Evolutionary conservation across 306 rosid genomes (phyloP), one percentile per base, ranked within the genome.

Genomic region (Quercus parvula): DNA sequence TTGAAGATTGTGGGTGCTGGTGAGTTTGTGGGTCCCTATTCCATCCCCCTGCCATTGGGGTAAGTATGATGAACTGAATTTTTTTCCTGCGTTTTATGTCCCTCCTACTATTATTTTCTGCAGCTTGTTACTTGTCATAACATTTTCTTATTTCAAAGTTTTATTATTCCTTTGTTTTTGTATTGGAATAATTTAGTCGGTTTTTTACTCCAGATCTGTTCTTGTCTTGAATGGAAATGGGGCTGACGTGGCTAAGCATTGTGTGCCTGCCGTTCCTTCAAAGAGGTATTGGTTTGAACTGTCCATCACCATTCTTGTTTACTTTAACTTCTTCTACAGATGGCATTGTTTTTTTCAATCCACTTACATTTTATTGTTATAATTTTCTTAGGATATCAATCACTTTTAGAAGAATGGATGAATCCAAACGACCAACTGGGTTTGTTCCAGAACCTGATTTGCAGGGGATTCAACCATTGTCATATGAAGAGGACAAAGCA

Each of bases 241-340:
- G 38, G 97, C 99, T 74, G 99, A 96, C 75, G 93, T 93, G 77
- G 94, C 99, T 76, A 91, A 90, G 85, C 99, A 95, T 78, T 95
- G 97, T 77, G 94, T 95, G 62, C 98, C 99, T 73, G 98, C 98
- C 25, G 98, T 96, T 66, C 97, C 94, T 75, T 18, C 31, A 3
- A 90, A 81, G 82, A 87, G 99, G 99, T 95, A 84, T 78, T 38
- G 72, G 55, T 57, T 33, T 31, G 75, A 84, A 59, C 30, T 62
- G 51, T 72, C 52, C 55, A 78, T 20, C 52, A 73, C 28, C 28
- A 13, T 51, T 73, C 54, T 41, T 17, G 30, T 80, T 57, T 17
- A n/a, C 52, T 75, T 51, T 52, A 35, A 10, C 38, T 76, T 11
- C 56, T 78, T 62, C 25, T 25, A 57, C 70, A 64, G 51, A 52